Conservation (phyloP, 2,329 filamentous ascomycete genomes). For the Ambrosiella cleistominuta region DNA sequence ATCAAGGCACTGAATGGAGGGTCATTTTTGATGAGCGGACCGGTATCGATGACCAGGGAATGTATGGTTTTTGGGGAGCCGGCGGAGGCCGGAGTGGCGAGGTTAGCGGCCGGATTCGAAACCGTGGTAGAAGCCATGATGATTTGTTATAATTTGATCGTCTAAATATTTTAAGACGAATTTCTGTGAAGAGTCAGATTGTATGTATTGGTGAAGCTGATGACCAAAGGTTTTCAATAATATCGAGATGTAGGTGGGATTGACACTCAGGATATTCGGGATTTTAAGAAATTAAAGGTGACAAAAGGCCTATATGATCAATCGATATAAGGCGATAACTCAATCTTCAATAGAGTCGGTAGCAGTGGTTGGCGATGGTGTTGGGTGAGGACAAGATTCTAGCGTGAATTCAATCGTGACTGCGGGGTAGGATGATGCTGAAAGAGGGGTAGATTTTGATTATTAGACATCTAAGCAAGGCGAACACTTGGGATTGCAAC, state of each 20-base stretch:
- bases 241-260: no score
- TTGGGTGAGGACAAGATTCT: no score
- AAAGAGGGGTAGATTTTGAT: not conserved
- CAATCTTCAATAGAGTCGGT: no score
- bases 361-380: no score
- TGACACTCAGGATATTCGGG: no score
- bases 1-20: slow-evolving; percentile 70
- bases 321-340: no score
- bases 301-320: no score
- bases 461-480: not conserved
- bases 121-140: slow-evolving; percentile 8
- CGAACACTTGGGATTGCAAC: not conserved
- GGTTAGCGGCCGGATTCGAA: slow-evolving; percentile 1
- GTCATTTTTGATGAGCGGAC: slow-evolving; percentile 85
- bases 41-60: slow-evolving; percentile 75
- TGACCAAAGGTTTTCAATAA: no score
- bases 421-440: not conserved
- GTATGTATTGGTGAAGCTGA: not conserved
- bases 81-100: slow-evolving; percentile 12
- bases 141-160: no score
- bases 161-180: no score
- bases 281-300: no score
- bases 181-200: not conserved
- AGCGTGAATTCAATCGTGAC: not conserved
- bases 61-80: slow-evolving; percentile 47